Percentiles rank a stretch among this genome's conserved stretches.
phyloP scores from a whole-genome alignment of 2,329 filamentous ascomycete genomes.

The Trichoderma arundinaceum region DNA sequence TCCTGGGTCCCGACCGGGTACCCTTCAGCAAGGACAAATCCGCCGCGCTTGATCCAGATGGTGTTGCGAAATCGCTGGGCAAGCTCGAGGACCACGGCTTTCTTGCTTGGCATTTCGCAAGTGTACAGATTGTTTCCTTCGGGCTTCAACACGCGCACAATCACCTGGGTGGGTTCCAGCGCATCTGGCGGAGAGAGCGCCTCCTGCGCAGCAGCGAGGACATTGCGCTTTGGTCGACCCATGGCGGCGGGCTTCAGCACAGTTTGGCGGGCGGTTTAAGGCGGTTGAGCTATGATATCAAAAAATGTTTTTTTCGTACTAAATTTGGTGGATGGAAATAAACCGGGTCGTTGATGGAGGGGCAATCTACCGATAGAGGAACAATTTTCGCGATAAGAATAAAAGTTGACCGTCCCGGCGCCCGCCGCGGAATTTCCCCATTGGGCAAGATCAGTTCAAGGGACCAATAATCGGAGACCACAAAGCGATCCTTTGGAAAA shows the following conservation, averaged over 20 bases:
- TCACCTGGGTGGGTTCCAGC: conserved; percentile 66
- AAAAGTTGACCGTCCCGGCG: not conserved
- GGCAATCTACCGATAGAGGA: conserved; percentile 25
- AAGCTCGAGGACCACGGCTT: conserved; percentile 77
- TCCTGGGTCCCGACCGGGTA: conserved; percentile 68
- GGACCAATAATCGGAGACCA: not conserved
- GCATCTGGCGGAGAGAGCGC: conserved; percentile 62
- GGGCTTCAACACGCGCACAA: conserved; percentile 80
- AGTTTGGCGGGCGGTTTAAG: not conserved
- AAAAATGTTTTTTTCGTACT: not conserved
- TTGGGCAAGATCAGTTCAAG: conserved; percentile 28
- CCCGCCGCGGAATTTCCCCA: conserved; percentile 26
- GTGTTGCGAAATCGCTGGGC: conserved; percentile 85
- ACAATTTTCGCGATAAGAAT: conserved; percentile 8
- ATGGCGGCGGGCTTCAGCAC: conserved; percentile 35
- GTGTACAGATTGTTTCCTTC: conserved; percentile 90
- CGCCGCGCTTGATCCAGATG: conserved; percentile 90
- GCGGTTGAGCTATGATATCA: conserved; percentile 3
- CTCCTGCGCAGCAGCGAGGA: conserved; percentile 79
- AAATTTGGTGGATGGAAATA: conserved; percentile 24
- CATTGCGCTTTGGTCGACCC: conserved; percentile 66
- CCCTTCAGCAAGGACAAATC: conserved; percentile 81
- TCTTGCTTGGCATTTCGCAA: conserved; percentile 71
- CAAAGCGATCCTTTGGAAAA: no score
- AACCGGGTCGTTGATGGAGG: conserved; percentile 26